Evolutionary conservation across 2,329 filamentous ascomycete species (phyloP), one percentile per base, ranked within the genome.

Genomic region (Aspergillus quadrilineatus): DNA sequence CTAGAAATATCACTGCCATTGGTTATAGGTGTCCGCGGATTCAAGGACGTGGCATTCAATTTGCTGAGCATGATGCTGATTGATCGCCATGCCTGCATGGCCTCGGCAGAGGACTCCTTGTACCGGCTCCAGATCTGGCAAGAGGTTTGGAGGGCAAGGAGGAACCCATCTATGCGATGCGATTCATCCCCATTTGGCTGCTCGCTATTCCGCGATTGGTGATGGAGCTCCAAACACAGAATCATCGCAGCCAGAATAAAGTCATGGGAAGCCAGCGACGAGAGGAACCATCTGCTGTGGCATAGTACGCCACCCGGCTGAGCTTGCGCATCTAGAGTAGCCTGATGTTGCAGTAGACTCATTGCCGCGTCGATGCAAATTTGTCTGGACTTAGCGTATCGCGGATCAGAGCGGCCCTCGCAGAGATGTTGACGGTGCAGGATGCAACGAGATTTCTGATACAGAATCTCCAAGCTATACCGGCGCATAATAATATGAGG

Each of bases 221-320:
- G 66, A 45, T 72, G 69, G 15, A 77, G 66, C 53, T 80, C 78
- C 3, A 79, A 67, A 37, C 77, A 76, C 4, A 81, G 63, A 17
- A 81, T 71, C 56, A 78, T 80, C 43, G 76, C 76, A 1, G 79
- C 79, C 2, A 80, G 69, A 6, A 81, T 66, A 46, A 81, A 80
- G 57, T 59, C 55, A 30, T 53, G 54, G 3, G 32, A 79, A 49
- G 77, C 69, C 3, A 79, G 60, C 3, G 76, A 76, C 9, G 73
- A 73, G 14, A 79, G 57, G 44, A 77, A 77, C 76, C 76, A 80
- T 41, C 69, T 72, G 37, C 78, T 67, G 4, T 72, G 69, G 50
- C 70, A 68, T 7, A 81, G 57, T 5, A 69, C 69, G 0, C 77
- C 75, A 0, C 73, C 75, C 0, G 73, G 73, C 43, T 74, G 69